Evolutionary conservation across 1,139 yeast species (phyloP).

Genomic region (Yamadazyma diddensiae): DNA sequence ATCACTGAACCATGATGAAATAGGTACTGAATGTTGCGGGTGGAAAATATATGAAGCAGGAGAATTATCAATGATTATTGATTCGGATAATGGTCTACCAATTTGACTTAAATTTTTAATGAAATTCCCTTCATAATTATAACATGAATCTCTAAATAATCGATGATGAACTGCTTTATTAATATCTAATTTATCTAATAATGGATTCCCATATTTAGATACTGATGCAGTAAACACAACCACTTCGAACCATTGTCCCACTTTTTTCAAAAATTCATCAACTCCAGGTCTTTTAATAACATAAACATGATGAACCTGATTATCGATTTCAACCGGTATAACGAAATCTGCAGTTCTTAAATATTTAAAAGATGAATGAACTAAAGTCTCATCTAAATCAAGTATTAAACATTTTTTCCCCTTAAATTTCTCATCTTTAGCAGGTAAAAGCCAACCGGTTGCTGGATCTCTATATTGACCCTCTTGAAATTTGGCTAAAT

Average conservation of each 20-base stretch:
- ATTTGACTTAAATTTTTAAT: conserved; percentile 90
- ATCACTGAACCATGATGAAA: conserved; percentile 97
- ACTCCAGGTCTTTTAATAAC: conserved; percentile 98
- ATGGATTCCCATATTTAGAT: conserved; percentile 92
- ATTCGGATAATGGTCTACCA: conserved; percentile 85
- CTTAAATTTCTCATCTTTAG: conserved; percentile 28
- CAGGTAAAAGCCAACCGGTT: conserved; percentile 64
- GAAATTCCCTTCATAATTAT: conserved; percentile 78
- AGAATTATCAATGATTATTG: conserved; percentile 91
- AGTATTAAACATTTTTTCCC: conserved; percentile 82
- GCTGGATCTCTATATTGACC: conserved; percentile 61
- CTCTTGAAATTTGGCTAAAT: conserved; percentile 54
- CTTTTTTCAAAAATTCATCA: conserved; percentile 81
- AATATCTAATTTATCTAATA: conserved; percentile 80
- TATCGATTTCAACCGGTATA: conserved; percentile 81
- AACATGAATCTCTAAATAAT: conserved; percentile 75
- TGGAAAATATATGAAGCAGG: conserved; percentile 97
- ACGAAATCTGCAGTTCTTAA: conserved; percentile 93
- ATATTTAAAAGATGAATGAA: conserved; percentile 91
- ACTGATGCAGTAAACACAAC: conserved; percentile 97
- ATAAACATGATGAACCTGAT: conserved; percentile 88
- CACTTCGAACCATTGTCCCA: conserved; percentile 86
- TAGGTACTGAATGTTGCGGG: conserved; percentile 98
- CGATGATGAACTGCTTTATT: conserved; percentile 81
- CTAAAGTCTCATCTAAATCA: conserved; percentile 94